Conservation (phyloP, 1,139 yeast species). For the Diutina sp. region DNA sequence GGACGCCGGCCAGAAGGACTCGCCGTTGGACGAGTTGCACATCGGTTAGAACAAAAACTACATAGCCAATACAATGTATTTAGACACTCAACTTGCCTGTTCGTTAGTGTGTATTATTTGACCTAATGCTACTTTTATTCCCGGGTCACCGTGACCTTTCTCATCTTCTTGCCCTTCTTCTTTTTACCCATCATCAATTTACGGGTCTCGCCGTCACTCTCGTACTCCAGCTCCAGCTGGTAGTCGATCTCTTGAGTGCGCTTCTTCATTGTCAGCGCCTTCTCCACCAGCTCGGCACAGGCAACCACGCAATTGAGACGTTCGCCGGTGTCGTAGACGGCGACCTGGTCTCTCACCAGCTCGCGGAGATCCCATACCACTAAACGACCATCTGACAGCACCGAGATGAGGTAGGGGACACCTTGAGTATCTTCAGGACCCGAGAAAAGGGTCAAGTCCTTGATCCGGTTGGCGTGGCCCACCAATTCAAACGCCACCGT, state of each 20-base stretch:
- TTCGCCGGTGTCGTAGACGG: constrained; percentile 88
- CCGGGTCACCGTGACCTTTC: constrained; percentile 37
- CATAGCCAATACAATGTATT: too few relatives aligned
- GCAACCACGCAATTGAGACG: constrained; percentile 77
- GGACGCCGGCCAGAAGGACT: background rate
- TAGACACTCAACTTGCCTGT: too few relatives aligned
- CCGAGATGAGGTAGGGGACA: constrained; percentile 52
- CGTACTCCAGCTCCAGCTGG: constrained; percentile 54
- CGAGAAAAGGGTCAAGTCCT: constrained; percentile 50
- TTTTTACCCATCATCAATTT: constrained; percentile 26
- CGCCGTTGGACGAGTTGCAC: background rate
- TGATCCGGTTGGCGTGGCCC: constrained; percentile 81
- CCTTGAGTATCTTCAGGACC: constrained; percentile 21
- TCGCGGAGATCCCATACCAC: constrained; percentile 72
- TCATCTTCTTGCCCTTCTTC: constrained; percentile 10
- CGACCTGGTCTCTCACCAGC: constrained; percentile 55
- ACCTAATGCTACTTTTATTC: constrained; percentile 15
- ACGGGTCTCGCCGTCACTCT: constrained; percentile 46
- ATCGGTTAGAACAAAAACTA: background rate
- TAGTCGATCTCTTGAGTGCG: constrained; percentile 11
- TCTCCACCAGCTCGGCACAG: constrained; percentile 71
- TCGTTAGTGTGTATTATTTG: background rate
- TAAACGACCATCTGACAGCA: constrained; percentile 86
- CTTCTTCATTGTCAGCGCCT: constrained; percentile 53
- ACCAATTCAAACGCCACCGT: constrained; percentile 45